Conservation (phyloP, 345 rosid species). For the Sonneratia caseolaris region DNA sequence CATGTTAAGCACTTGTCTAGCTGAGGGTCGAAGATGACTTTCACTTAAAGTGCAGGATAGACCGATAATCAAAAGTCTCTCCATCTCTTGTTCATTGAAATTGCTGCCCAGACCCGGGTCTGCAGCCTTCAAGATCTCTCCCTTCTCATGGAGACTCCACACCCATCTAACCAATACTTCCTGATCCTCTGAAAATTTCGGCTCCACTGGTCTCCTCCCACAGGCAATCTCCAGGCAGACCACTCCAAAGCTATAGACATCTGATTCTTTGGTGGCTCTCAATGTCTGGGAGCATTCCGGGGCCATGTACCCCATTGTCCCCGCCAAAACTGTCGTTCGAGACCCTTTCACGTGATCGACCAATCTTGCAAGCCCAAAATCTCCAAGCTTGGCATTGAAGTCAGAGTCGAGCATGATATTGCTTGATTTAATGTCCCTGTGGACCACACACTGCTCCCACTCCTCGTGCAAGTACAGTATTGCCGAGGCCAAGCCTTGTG, state of each 20-base stretch:
- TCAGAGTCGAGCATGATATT: slow-evolving; percentile 3
- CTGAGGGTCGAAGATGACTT: too few relatives aligned
- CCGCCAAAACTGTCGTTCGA: not conserved
- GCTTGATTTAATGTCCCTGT: not conserved
- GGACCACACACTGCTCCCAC: not conserved
- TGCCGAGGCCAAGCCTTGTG: slow-evolving; percentile 4
- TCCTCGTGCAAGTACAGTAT: not conserved
- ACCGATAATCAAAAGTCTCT: too few relatives aligned
- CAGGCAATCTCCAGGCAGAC: not conserved
- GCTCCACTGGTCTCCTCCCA: not conserved
- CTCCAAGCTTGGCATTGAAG: slow-evolving; percentile 2
- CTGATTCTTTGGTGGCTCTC: not conserved
- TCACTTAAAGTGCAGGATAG: too few relatives aligned
- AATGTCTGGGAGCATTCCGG: not conserved
- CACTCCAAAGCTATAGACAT: slow-evolving; percentile 1
- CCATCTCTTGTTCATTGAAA: too few relatives aligned
- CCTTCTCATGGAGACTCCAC: too few relatives aligned
- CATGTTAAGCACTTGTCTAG: too few relatives aligned
- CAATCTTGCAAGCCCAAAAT: slow-evolving; percentile 7
- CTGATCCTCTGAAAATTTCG: not conserved
- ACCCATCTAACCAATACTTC: too few relatives aligned
- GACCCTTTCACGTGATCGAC: slow-evolving; percentile 5
- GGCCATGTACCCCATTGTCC: not conserved
- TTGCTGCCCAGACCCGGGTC: too few relatives aligned
- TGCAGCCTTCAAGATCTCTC: too few relatives aligned